phyloP scores from a whole-genome alignment of 2,329 filamentous ascomycete genomes.

The Fusarium citri region DNA sequence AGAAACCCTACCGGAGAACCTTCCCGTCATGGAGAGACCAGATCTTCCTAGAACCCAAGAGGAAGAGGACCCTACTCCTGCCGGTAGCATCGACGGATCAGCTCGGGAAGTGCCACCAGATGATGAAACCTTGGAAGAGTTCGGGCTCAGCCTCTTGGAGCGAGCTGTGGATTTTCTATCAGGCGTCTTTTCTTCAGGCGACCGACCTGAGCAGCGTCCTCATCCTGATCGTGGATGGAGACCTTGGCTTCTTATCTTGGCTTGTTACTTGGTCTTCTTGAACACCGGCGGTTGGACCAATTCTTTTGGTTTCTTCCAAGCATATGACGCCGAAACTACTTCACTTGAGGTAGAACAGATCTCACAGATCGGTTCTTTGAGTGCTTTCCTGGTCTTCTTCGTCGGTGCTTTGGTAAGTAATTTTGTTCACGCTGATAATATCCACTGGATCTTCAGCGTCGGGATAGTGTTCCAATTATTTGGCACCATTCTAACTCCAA shows the following conservation, averaged over 20 bases:
- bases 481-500: constrained; percentile 61
- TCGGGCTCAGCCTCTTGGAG: constrained; percentile 27
- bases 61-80: neutral
- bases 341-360: constrained; percentile 57
- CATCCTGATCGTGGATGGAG: constrained; percentile 63
- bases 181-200: neutral
- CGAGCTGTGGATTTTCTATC: neutral
- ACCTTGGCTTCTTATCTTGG: constrained; percentile 55
- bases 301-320: constrained; percentile 67
- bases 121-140: constrained; percentile 1
- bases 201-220: constrained; percentile 42
- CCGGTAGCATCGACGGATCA: neutral
- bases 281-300: constrained; percentile 67
- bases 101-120: too few relatives aligned
- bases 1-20: neutral
- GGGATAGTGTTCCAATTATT: constrained; percentile 57
- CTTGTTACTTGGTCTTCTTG: constrained; percentile 59
- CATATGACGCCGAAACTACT: constrained; percentile 61
- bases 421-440: constrained; percentile 64
- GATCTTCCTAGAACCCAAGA: neutral
- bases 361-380: constrained; percentile 64
- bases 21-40: neutral
- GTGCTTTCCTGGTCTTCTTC: constrained; percentile 65
- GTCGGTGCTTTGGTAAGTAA: constrained; percentile 64
- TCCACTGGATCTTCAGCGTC: constrained; percentile 54